Base-by-base conservation (phyloP, 192 early-diverging fungal genomes). In the Coemansia sp. region DNA sequence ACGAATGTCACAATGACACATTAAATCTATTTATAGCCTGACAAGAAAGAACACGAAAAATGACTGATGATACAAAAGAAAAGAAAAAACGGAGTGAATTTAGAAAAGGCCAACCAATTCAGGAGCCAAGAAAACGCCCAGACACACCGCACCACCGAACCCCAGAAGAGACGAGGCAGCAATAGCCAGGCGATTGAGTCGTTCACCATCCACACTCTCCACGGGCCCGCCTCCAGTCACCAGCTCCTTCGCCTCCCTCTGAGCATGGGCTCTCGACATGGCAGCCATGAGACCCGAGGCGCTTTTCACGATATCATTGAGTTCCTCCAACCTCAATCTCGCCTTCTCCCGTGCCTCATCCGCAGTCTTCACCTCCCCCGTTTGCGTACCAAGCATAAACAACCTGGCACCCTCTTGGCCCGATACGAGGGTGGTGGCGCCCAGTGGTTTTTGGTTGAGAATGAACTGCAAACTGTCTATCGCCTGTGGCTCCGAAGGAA, bases 401-500 rank as follows among this genome's bases (percentile, higher is more conserved):
- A 52, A 23, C 48, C 48, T 21, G 12, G 48, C 21, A 3, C 48
- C 48, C 25, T 23, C 48, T 11, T 10, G 13, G 48, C 25, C 23
- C 11, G 23, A 14, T 26, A 52, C 48, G 12, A 52, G 10, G 20
- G 35, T 18, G 20, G 43, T 31, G 18, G 48, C 48, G 35, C 55
- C 59, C 6, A 72, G 55, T 16, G 71, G 71, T 28, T 37, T 60
- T 41, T 67, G 59, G 37, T 61, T 52, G 38, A 72, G 21, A 20
- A 72, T 61, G n/a, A 66, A 72, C 64, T 72, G 62, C 50, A 72
- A 20, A 6, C 36, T 20, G 52, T 60, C 62, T 18, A 72, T 38
- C 1, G 64, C 59, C 33, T 72, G 64, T 9, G 70, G 70, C 7
- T 64, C 64, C 3, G 21, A 33, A 2, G 70, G 70, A 5, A 55